These are phyloP conservation scores for Eucalyptus pauciflora DNA, from an alignment of 345 rosid genomes.

Conservation along the genomic window DNA sequence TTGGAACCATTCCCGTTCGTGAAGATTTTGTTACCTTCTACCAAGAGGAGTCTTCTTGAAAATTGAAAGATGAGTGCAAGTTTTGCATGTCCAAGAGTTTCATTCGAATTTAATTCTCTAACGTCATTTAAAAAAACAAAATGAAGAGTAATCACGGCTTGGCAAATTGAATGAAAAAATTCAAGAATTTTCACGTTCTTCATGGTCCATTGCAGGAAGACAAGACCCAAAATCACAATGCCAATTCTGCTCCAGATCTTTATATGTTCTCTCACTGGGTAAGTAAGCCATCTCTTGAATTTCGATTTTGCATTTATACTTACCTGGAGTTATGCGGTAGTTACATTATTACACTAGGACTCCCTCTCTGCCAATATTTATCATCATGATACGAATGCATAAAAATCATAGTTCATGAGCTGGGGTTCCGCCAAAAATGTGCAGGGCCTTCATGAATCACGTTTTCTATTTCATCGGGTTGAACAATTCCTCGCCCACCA, in stretches of 20 bases:
- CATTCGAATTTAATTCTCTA: background rate
- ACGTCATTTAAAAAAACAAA: background rate
- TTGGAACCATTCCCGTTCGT: background rate
- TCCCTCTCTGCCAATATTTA: background rate
- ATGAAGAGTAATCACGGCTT: background rate
- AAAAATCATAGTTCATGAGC: background rate
- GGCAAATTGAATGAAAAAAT: background rate
- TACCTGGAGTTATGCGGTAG: background rate
- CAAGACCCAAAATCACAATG: conserved; percentile 58
- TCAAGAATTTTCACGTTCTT: background rate
- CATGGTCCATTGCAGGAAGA: conserved; percentile 31
- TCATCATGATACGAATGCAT: background rate
- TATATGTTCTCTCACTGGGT: conserved; percentile 91
- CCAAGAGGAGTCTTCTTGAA: background rate
- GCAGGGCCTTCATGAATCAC: conserved; percentile 71
- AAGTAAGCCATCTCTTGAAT: background rate
- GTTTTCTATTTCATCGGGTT: conserved; percentile 78
- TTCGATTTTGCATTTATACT: background rate
- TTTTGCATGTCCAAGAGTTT: background rate
- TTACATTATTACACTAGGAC: background rate
- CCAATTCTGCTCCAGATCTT: conserved; percentile 44
- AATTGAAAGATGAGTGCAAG: background rate
- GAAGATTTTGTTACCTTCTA: background rate
- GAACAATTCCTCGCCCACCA: conserved; percentile 58
- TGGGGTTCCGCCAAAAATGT: background rate